Evolutionary conservation across 2,329 filamentous ascomycete species (phyloP).

Genomic region (Emydomyces testavorans): DNA sequence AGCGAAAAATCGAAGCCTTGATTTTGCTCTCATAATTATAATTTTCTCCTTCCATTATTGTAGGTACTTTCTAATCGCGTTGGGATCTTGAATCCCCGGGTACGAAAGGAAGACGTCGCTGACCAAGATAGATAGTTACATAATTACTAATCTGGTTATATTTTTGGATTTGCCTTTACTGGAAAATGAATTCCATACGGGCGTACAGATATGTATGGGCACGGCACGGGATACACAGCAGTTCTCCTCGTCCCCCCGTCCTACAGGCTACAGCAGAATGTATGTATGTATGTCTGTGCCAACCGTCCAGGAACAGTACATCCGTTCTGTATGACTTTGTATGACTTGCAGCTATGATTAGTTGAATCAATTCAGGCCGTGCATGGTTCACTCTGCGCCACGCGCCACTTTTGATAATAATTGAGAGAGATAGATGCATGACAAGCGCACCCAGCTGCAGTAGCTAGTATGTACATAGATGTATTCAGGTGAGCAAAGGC

Average conservation of each 20-base stretch:
- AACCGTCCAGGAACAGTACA: not conserved
- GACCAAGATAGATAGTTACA: too few relatives aligned
- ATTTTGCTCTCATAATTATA: too few relatives aligned
- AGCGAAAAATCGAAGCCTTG: too few relatives aligned
- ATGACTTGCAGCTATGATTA: conserved; percentile 3
- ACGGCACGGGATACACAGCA: not conserved
- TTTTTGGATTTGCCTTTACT: conserved; percentile 1
- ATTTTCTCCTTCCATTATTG: too few relatives aligned
- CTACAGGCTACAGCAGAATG: not conserved
- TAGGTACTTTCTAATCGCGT: too few relatives aligned
- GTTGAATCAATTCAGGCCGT: not conserved
- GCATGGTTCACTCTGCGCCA: conserved; percentile 2
- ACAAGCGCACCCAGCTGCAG: not conserved
- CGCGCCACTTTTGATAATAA: not conserved
- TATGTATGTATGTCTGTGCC: too few relatives aligned
- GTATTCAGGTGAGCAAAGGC: too few relatives aligned
- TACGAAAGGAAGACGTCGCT: not conserved
- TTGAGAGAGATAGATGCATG: not conserved
- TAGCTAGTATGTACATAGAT: too few relatives aligned
- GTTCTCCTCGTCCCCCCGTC: not conserved
- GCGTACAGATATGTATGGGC: not conserved
- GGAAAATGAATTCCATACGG: not conserved
- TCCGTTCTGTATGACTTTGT: not conserved
- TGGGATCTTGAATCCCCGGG: too few relatives aligned
- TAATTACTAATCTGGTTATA: too few relatives aligned